Evolutionary conservation across 257 asterid species (phyloP).

Genomic region (Nemophila menziesii): DNA sequence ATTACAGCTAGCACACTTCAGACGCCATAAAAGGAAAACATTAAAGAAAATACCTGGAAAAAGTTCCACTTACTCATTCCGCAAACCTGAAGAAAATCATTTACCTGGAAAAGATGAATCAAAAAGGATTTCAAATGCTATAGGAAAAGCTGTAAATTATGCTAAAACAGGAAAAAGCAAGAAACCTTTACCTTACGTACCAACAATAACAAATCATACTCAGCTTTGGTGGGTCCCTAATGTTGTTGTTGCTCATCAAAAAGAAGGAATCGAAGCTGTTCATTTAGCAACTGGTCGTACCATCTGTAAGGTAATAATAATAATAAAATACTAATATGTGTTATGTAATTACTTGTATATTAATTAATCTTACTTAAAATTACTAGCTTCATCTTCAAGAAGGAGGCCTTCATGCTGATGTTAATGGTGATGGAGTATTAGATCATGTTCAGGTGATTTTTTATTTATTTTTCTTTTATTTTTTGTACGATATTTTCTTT

Average conservation of each 20-base stretch:
- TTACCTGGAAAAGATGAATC: conserved; percentile 86
- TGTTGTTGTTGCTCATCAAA: conserved; percentile 88
- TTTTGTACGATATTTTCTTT: background rate
- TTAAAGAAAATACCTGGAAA: conserved; percentile 74
- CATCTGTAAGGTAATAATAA: conserved; percentile 75
- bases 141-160: conserved; percentile 78
- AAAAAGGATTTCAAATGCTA: conserved; percentile 74
- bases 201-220: conserved; percentile 92
- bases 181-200: conserved; percentile 60
- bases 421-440: conserved; percentile 94
- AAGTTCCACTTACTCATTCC: conserved; percentile 43
- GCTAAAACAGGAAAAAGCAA: conserved; percentile 81
- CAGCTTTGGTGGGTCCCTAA: conserved; percentile 99
- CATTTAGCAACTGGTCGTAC: conserved; percentile 98
- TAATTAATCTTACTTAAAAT: conserved; percentile 10
- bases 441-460: conserved; percentile 98
- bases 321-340: too few species aligned
- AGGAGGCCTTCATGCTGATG: conserved; percentile 98
- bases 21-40: conserved; percentile 80
- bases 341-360: background rate
- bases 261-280: conserved; percentile 94
- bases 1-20: conserved; percentile 74
- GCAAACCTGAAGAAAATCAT: conserved; percentile 86
- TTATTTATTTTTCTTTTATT: background rate
- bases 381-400: conserved; percentile 95